These are phyloP conservation scores for Tremella yokohamensis DNA, from an alignment of 768 basidiomycete species.

Conservation along the genomic window DNA sequence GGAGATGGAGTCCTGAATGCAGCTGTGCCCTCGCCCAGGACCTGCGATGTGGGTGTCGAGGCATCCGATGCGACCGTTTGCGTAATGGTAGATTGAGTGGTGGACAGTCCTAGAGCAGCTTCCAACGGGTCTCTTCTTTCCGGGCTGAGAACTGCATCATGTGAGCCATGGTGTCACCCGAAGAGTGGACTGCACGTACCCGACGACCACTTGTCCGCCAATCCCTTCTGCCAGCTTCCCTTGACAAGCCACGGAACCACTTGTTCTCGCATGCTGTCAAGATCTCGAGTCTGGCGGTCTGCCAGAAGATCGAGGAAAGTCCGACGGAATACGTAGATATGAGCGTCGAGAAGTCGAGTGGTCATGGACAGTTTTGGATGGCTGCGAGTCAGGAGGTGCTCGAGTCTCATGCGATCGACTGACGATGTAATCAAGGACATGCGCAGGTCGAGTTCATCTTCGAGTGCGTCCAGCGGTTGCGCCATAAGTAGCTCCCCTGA, in stretches of 20 bases:
- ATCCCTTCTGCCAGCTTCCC: conserved; percentile 61
- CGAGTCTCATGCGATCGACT: conserved; percentile 18
- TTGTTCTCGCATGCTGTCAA: conserved; percentile 82
- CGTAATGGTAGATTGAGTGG: conserved; percentile 1
- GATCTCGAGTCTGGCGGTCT: conserved; percentile 60
- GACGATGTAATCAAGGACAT: conserved; percentile 72
- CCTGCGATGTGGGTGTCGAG: too few species aligned
- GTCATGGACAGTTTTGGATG: conserved; percentile 70
- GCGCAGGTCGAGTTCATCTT: conserved; percentile 68
- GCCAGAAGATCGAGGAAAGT: conserved; percentile 66
- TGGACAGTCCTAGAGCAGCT: conserved; percentile 34
- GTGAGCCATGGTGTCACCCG: not conserved
- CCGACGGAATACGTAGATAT: conserved; percentile 82
- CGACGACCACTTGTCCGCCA: conserved; percentile 41
- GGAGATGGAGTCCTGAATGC: conserved; percentile 1
- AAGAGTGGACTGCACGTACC: conserved; percentile 35
- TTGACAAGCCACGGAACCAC: conserved; percentile 91
- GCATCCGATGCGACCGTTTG: too few species aligned
- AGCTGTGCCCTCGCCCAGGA: not conserved
- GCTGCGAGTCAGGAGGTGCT: conserved; percentile 52
- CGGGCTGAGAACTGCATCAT: conserved; percentile 33
- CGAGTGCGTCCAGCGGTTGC: conserved; percentile 61
- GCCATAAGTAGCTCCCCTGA: conserved; percentile 60
- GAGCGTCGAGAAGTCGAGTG: conserved; percentile 71
- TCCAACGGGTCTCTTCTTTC: conserved; percentile 35